Conservation (phyloP, 257 asterid genomes). For the Parsonsia alboflavescens region DNA sequence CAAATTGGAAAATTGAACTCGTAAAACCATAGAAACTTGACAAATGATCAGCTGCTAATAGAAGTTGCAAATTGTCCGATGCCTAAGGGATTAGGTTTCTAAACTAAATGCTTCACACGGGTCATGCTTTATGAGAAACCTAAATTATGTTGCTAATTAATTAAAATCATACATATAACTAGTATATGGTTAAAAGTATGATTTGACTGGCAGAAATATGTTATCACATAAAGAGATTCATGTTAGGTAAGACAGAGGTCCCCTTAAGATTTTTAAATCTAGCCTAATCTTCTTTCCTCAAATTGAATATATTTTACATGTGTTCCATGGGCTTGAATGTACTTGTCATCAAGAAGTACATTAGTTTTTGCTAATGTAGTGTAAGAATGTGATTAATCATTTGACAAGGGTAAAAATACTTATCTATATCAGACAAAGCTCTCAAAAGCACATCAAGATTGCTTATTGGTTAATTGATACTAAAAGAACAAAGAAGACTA, state of each 20-base stretch:
- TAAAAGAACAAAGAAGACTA: background rate
- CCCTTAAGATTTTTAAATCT: background rate
- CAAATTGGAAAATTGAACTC: background rate
- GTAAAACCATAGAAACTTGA: background rate
- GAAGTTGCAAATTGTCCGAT: background rate
- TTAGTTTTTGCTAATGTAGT: background rate
- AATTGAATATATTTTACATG: background rate
- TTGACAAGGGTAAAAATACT: background rate
- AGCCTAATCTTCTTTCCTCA: conserved; percentile 6
- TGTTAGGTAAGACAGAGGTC: conserved; percentile 23
- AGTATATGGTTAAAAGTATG: background rate
- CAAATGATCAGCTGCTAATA: background rate
- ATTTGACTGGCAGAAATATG: conserved; percentile 10
- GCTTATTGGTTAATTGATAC: background rate
- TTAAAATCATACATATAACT: background rate
- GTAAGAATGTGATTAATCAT: background rate
- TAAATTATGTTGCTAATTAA: background rate
- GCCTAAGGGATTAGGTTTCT: background rate
- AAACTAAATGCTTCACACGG: background rate
- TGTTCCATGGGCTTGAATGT: background rate
- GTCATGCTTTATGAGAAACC: background rate
- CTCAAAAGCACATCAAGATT: background rate
- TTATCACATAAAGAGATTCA: conserved; percentile 6
- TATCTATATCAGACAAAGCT: background rate
- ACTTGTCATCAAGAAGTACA: background rate